These are phyloP conservation scores for Diaporthe caulivora DNA, from an alignment of 2,329 filamentous ascomycete genomes.

Conservation along the genomic window DNA sequence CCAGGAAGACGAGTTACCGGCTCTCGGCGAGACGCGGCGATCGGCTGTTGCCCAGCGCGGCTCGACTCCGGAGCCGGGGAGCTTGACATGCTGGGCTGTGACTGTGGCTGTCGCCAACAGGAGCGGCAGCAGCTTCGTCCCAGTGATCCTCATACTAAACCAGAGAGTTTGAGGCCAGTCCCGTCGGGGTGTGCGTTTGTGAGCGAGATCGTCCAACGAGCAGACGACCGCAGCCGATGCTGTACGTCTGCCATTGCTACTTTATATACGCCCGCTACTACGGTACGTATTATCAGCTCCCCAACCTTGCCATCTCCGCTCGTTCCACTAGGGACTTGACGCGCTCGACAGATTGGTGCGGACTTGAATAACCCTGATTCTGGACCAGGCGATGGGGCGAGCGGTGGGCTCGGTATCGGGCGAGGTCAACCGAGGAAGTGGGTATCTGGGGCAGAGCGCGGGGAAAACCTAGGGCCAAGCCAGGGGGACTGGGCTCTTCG, in stretches of 20 bases:
- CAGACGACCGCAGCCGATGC: not conserved
- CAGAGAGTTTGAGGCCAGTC: not conserved
- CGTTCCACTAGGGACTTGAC: not conserved
- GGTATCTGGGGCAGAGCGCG: constrained; percentile 23
- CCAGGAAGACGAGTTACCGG: constrained; percentile 45
- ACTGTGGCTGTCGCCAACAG: constrained; percentile 29
- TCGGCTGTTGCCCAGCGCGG: constrained; percentile 48
- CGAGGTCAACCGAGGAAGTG: constrained; percentile 34
- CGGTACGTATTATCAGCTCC: not conserved
- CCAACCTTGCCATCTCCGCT: not conserved
- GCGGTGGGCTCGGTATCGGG: constrained; percentile 20
- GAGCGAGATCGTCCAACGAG: not conserved
- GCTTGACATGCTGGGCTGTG: constrained; percentile 28
- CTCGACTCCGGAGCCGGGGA: constrained; percentile 38
- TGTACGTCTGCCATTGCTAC: not conserved
- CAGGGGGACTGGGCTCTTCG: not conserved
- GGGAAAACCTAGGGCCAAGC: constrained; percentile 5
- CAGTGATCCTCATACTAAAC: constrained; percentile 19
- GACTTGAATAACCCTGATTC: constrained; percentile 4
- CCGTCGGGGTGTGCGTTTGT: not conserved
- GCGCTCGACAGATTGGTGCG: constrained; percentile 17
- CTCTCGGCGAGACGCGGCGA: constrained; percentile 44
- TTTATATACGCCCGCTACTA: not conserved
- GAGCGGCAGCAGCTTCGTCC: constrained; percentile 30
- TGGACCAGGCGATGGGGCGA: not conserved